Base-by-base conservation (phyloP, 2,329 filamentous ascomycete species). In the Arthroderma uncinatum region DNA sequence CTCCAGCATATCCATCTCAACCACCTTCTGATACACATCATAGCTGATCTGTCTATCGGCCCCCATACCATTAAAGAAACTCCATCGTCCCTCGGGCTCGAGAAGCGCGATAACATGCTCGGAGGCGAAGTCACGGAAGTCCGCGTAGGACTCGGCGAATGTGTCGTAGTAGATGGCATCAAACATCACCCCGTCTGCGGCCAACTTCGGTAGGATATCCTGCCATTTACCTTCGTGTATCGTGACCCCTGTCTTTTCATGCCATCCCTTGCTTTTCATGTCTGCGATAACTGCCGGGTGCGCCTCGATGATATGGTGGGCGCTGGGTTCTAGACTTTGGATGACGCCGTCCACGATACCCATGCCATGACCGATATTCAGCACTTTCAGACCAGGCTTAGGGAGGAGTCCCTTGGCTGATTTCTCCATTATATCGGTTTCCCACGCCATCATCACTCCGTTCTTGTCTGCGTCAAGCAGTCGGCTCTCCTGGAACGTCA, bases 161-260 rank as follows among this genome's bases (percentile, higher is more conserved):
- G 93, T 98, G 68, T 98, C 93, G 67, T 96, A 97, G 76, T 97
- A 98, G 63, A 98, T 89, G 28, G 86, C 88, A 67, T 95, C 88
- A 66, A 92, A 91, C 10, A 83, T 74, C 65, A 86, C 79, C 8
- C 86, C 86, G 40, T 82, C 74, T 59, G 82, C 80, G 0, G 92
- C 73, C 6, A 95, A 75, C 54, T 76, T 74, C 0, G 85, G 86
- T 14, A 91, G 76, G 0, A 93, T 74, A 59, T 93, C 87, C 71
- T 95, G 90, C 90, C 90, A 95, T 62, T 78, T 79, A 2, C 89
- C 87, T 37, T 79, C 76, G 67, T 89, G 82, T 23, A 95, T 80
- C 19, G 68, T 68, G 16, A 81, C 79, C 33, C 77, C 76, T 2
- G 76, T 71, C 65, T 79, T 80, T 64, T 85, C 82, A 72, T 82